Evolutionary conservation across 768 basidiomycete genomes (phyloP), one percentile per base, ranked within the genome.

Genomic region (Russula foetens): DNA sequence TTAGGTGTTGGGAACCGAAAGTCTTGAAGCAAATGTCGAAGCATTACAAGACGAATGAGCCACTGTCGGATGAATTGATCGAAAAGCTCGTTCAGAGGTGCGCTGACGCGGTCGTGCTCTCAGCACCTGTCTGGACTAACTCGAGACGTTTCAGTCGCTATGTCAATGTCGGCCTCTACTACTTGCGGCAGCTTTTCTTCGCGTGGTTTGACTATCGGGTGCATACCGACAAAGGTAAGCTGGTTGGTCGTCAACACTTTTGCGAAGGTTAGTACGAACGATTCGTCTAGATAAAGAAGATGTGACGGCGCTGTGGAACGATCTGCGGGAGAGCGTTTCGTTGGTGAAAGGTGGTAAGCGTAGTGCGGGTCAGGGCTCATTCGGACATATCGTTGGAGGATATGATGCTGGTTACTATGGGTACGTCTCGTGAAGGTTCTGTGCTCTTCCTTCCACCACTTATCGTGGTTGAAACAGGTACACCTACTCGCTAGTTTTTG

Each of bases 161-260:
- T 62, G 86, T 89, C 62, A 91, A 92, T 58, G 81, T 89, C 43
- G 92, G 92, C 9, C 72, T 94, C 33, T 89, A 84, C 72, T 89
- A 88, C 72, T 79, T 91, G 12, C 83, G 88, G 28, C 92, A 94
- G 69, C 74, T 93, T 7, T 93, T 92, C 79, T 91, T 90, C 67
- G 90, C 85, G 62, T 83, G 83, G 66, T 90, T 84, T 65, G 89
- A 91, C 70, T 78, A 88, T 67, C 82, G 84, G 68, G 82, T 90
- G 8, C 88, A 89, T 71, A 85, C 83, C 1, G 81, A 83, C 65
- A 77, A 84, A 75, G 80, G 88, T 84, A 43, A 41, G 50, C 12
- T n/a, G 1, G 28, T 38, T 17, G n/a, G n/a, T 8, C 49, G 15
- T 29, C 15, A 19, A 8, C 19, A 12, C 19, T 24, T 24, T 29